Base-by-base conservation (phyloP, 495 filamentous ascomycete species). In the Trichoderma gamsii region DNA sequence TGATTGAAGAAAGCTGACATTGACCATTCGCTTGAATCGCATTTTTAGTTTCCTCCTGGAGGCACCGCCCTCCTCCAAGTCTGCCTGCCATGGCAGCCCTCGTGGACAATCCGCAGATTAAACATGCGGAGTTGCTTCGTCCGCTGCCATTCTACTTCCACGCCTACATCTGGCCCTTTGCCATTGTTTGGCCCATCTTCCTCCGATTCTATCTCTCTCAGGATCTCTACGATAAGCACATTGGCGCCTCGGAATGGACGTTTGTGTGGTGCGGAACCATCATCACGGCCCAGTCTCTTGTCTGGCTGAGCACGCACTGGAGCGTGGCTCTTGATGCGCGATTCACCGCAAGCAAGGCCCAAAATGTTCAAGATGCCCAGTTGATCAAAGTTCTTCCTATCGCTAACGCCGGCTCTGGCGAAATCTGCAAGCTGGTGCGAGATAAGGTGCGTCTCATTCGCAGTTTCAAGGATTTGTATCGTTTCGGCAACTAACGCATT, bases 241-340 rank as follows among this genome's bases (percentile, higher is more conserved):
- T 99, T 69, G 83, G 89, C 66, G 89, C 87, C 27, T 86, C 88
- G 71, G 95, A 99, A 81, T 99, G 95, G 95, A 98, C 96, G 11
- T 97, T 97, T 77, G 92, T 98, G 66, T 99, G 88, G 85, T 83
- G 89, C 69, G 93, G 90, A 70, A 84, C 87, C 41, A 96, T 98
- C 73, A 83, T 96, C 75, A 97, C 93, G 15, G 71, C 87, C 63
- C 95, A 99, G 82, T 87, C 90, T 69, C 84, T 99, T 69, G 81
- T 91, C 63, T 99, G 96, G 96, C 83, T 99, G 68, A 94, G 89
- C 80, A 98, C 95, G 29, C 89, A 97, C 80, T 99, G 95, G 95
- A 97, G 89, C 76, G 92, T 99, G 75, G 87, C 92, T 73, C 81
- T 97, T 70, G 86, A 88, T 70, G 86, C 89, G 7, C 73, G 89